Conservation (phyloP, 2,329 filamentous ascomycete genomes). For the Trichoderma atroviride region DNA sequence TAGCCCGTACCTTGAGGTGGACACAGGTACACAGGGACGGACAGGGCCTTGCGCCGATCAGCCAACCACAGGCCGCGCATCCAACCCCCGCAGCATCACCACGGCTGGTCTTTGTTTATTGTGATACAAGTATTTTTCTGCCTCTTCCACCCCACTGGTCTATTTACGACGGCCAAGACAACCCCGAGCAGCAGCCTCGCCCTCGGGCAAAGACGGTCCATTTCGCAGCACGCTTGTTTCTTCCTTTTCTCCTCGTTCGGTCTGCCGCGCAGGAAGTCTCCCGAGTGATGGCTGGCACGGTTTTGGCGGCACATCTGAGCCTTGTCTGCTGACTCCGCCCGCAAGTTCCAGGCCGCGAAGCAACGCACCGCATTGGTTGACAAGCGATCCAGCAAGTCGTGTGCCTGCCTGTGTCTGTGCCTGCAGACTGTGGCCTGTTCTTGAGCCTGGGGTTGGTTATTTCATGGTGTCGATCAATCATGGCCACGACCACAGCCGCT, state of each 20-base stretch:
- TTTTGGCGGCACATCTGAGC: slow-evolving; percentile 13
- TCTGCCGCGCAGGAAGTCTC: not conserved
- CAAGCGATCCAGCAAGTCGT: not conserved
- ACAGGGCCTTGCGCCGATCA: not conserved
- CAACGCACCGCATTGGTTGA: not conserved
- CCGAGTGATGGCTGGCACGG: slow-evolving; percentile 11
- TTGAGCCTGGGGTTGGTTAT: not conserved
- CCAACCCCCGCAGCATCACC: not conserved
- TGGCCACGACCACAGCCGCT: slow-evolving; percentile 44
- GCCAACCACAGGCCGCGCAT: slow-evolving; percentile 11
- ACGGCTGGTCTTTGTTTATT: slow-evolving; percentile 1
- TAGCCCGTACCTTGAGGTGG: not conserved
- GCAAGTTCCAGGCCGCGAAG: slow-evolving; percentile 12
- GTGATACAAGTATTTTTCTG: not conserved
- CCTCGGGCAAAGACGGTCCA: not conserved
- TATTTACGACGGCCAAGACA: not conserved
- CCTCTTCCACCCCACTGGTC: slow-evolving; percentile 19
- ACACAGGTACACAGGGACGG: not conserved
- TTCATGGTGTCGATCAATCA: slow-evolving; percentile 15
- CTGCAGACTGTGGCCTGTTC: not conserved
- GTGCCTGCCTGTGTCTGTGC: not conserved
- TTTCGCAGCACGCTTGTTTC: not conserved
- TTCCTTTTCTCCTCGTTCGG: not conserved
- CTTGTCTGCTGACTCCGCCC: slow-evolving; percentile 20
- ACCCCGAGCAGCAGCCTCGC: slow-evolving; percentile 9